phyloP scores from a whole-genome alignment of 176 grass and related monocot genomes.

The Panicum miliaceum region DNA sequence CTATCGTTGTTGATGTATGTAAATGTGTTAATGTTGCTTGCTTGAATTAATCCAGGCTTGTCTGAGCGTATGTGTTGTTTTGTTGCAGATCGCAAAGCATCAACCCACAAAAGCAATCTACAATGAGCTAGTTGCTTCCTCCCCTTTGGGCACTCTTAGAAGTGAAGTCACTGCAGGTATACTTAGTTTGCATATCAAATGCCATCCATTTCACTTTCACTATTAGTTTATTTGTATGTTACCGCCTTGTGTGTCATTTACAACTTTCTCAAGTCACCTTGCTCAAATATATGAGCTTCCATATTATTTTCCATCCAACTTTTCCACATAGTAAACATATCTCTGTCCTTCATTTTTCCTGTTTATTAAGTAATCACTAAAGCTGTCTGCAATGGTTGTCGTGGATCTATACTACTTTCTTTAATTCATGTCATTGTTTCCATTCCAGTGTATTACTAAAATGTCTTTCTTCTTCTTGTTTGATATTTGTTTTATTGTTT shows the following conservation, averaged over 20 bases:
- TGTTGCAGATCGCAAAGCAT: conserved; percentile 44
- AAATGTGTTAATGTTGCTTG: neutral
- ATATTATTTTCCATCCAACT: neutral
- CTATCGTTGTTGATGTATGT: conserved; percentile 10
- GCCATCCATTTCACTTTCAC: neutral
- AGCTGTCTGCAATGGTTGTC: neutral
- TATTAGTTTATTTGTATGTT: neutral
- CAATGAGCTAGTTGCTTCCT: conserved; percentile 38
- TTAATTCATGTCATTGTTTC: neutral
- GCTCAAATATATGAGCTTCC: neutral
- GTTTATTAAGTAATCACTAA: conserved; percentile 27
- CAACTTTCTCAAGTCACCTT: conserved; percentile 9
- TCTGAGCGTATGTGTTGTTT: neutral
- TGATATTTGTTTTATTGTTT: conserved; percentile 2
- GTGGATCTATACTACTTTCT: conserved; percentile 9
- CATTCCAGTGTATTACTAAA: neutral
- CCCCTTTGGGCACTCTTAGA: conserved; percentile 31
- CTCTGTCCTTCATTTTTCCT: neutral
- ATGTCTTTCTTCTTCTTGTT: conserved; percentile 6
- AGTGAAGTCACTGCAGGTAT: conserved; percentile 45
- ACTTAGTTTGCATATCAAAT: neutral
- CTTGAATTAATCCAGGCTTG: conserved; percentile 22
- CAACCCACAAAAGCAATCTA: conserved; percentile 38
- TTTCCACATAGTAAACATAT: conserved; percentile 22
- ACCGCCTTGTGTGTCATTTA: neutral